Evolutionary conservation across 257 asterid species (phyloP), one percentile per base, ranked within the genome.

Genomic region (Fraxinus americana): DNA sequence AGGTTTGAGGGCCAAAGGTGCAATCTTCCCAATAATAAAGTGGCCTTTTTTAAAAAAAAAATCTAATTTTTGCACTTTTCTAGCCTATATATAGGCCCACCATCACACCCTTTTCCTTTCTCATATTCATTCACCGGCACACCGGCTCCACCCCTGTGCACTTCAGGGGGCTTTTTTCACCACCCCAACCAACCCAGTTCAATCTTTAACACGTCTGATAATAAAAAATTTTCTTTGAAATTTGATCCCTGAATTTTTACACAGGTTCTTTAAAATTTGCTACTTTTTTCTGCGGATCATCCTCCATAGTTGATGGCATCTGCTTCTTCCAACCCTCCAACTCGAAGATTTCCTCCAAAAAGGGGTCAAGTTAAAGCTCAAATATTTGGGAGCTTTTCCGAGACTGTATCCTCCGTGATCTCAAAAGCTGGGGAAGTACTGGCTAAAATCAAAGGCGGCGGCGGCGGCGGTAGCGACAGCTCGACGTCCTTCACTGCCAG

Each of bases 281-380:
- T 19, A 8, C 21, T 12, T 7, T 17, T 77, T 30, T 81, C 34
- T 72, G 39, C 23, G 38, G 34, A 36, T 75, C 11, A 36, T 75
- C 11, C 39, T 48, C 14, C 13, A 48, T 70, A 8, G 29, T 67
- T 59, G 14, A 85, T 86, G 86, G 79, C 77, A 2, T 54, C 80
- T 72, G 14, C 78, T 30, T 67, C 84, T 38, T 7, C 75, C 10
- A 74, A 23, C 23, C 74, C 84, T 52, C 74, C 68, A 0, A 73
- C 85, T 43, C 75, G 66, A 0, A 71, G 17, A 73, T 2, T 43
- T 43, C 82, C n/a, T 61, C 93, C 85, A 14, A 79, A 73, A 68
- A 81, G 94, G 32, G 97, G 97, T 71, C 81, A 79, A 21, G 87
- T 91, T 81, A 90, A 81, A 70, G 92, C 90, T 74, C 91, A 82